Percentiles rank a stretch among this genome's conserved stretches.
Evolutionary conservation across 176 grass and related monocot genomes (phyloP).

Genomic region (Sorghum bicolor): Sorghum_bicolor_NCBIv3 NC_012873.2:48427501-48428000

Average conservation of each 20-base stretch:
- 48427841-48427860: slow-evolving; percentile 17
- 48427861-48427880: slow-evolving; percentile 16
- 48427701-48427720: slow-evolving; percentile 42
- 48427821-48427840: slow-evolving; percentile 36
- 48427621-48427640: slow-evolving; percentile 27
- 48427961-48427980: slow-evolving; percentile 41
- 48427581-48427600: slow-evolving; percentile 31
- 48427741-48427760: slow-evolving; percentile 23
- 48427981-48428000: slow-evolving; percentile 35
- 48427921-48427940: slow-evolving; percentile 48
- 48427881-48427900: slow-evolving; percentile 42
- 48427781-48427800: slow-evolving; percentile 29
- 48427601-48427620: slow-evolving; percentile 40
- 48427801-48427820: slow-evolving; percentile 41
- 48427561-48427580: slow-evolving; percentile 1
- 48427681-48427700: slow-evolving; percentile 29
- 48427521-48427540: slow-evolving; percentile 35
- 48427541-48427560: slow-evolving; percentile 36
- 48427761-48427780: slow-evolving; percentile 43
- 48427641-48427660: slow-evolving; percentile 34
- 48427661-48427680: slow-evolving; percentile 19
- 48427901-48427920: slow-evolving; percentile 44
- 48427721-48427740: slow-evolving; percentile 38
- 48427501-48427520: slow-evolving; percentile 30
- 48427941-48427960: slow-evolving; percentile 31